These are phyloP conservation scores for Coemansia sp. DNA, from an alignment of 192 early-diverging fungal species.

Conservation along the genomic window DNA sequence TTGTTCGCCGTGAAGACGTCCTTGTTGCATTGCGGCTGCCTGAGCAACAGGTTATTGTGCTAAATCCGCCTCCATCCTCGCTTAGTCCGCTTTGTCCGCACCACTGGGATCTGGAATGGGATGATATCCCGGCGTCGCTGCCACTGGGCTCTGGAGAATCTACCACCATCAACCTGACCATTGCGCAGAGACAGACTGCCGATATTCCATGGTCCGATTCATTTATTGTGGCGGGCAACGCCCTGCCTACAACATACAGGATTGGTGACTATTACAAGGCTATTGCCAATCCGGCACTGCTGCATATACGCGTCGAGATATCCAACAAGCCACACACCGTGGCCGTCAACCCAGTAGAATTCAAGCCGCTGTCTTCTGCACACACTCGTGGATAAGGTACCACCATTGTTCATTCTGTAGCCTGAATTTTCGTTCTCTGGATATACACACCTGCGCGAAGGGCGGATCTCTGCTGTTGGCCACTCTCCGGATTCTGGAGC, in stretches of 20 bases:
- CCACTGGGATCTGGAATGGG: slow-evolving; percentile 41
- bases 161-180: slow-evolving; percentile 12
- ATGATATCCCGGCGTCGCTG: slow-evolving; percentile 20
- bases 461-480: neutral
- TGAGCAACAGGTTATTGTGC: slow-evolving; percentile 10
- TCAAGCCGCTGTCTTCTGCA: slow-evolving; percentile 25
- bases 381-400: slow-evolving; percentile 26
- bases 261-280: slow-evolving; percentile 19
- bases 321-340: slow-evolving; percentile 1
- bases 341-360: slow-evolving; percentile 36
- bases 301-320: slow-evolving; percentile 19
- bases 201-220: slow-evolving; percentile 40
- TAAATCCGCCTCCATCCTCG: slow-evolving; percentile 8
- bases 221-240: slow-evolving; percentile 11
- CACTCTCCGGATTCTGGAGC: neutral
- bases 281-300: neutral
- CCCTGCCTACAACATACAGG: slow-evolving; percentile 16
- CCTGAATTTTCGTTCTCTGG: neutral
- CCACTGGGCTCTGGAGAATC: slow-evolving; percentile 47
- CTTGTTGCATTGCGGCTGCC: slow-evolving; percentile 25
- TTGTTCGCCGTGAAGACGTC: slow-evolving; percentile 13
- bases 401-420: neutral
- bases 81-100: slow-evolving; percentile 15
- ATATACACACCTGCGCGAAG: neutral
- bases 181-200: slow-evolving; percentile 13